A percentile compares a stretch with the other conserved stretches of the same genome.
Conservation (phyloP, 2,329 filamentous ascomycete genomes). For the Arthroderma sp. region DNA sequence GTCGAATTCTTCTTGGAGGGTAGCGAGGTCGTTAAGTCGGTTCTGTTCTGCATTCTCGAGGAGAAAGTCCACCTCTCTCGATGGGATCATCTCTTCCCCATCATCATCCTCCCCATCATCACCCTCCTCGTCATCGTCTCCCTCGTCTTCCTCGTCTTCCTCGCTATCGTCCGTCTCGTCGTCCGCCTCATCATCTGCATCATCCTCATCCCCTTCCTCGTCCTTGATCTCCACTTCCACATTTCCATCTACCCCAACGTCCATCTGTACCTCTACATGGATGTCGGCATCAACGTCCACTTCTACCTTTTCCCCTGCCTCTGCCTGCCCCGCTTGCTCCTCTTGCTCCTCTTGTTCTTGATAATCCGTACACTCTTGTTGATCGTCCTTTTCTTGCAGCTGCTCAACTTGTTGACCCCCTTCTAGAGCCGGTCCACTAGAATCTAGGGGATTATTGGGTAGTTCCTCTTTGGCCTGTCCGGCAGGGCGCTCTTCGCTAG, state of each 20-base stretch:
- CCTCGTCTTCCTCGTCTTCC: background rate
- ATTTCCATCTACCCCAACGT: too few species aligned
- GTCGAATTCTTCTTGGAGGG: constrained; percentile 5
- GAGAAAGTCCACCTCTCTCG: constrained; percentile 8
- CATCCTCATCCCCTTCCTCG: background rate
- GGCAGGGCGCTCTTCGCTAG: background rate
- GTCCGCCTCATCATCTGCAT: background rate
- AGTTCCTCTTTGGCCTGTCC: too few species aligned
- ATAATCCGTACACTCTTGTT: background rate
- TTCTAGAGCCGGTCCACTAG: background rate
- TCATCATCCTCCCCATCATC: background rate
- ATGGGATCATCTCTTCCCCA: constrained; percentile 5
- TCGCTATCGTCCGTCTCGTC: background rate
- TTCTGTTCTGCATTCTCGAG: constrained; percentile 5
- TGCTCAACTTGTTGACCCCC: background rate
- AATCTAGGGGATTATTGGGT: too few species aligned
- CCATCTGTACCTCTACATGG: background rate
- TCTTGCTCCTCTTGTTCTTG: background rate
- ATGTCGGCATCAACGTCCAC: background rate
- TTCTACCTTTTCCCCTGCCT: background rate
- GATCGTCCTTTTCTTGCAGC: background rate
- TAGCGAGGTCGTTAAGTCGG: constrained; percentile 4
- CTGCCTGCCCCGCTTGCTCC: too few species aligned
- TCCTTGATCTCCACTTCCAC: background rate
- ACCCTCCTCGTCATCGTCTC: background rate